A percentile compares a stretch with the other conserved stretches of the same genome.
These are phyloP conservation scores for Penicillium sp. DNA, from an alignment of 2,329 filamentous ascomycete genomes.

Conservation along the genomic window DNA sequence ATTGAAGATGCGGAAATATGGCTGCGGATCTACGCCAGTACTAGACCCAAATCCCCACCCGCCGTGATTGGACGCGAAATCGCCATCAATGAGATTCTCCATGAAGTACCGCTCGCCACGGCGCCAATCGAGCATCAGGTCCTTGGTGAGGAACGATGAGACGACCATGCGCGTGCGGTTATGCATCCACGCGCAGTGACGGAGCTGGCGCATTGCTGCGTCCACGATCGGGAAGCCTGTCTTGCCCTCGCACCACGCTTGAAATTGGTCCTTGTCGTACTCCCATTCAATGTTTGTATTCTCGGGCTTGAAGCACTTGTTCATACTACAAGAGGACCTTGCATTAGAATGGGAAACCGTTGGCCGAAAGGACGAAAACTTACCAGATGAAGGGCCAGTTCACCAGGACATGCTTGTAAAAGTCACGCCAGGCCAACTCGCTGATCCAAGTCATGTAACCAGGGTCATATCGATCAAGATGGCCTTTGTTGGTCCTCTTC, in stretches of 20 bases:
- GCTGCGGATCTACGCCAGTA: slow-evolving; percentile 79
- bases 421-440: slow-evolving; percentile 83
- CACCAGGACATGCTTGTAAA: slow-evolving; percentile 81
- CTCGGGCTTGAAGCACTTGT: slow-evolving; percentile 77
- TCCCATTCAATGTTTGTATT: slow-evolving; percentile 83
- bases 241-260: slow-evolving; percentile 69
- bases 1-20: slow-evolving; percentile 90
- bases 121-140: slow-evolving; percentile 79
- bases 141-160: slow-evolving; percentile 76
- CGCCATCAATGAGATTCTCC: slow-evolving; percentile 74
- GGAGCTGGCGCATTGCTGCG: slow-evolving; percentile 79
- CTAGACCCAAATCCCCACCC: slow-evolving; percentile 67
- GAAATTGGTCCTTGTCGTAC: slow-evolving; percentile 67
- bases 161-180: slow-evolving; percentile 84
- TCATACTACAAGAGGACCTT: slow-evolving; percentile 53
- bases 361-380: neutral
- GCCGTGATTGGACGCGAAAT: slow-evolving; percentile 76
- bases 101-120: slow-evolving; percentile 81
- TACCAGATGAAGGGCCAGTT: slow-evolving; percentile 72
- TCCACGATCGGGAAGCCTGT: slow-evolving; percentile 85
- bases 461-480: slow-evolving; percentile 64
- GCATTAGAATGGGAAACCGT: slow-evolving; percentile 4
- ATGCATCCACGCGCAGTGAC: slow-evolving; percentile 72
- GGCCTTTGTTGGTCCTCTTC: slow-evolving; percentile 59
- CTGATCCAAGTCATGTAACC: slow-evolving; percentile 75